These are phyloP conservation scores for Colletotrichum sp. DNA, from an alignment of 2,329 filamentous ascomycete species.

Conservation along the genomic window DNA sequence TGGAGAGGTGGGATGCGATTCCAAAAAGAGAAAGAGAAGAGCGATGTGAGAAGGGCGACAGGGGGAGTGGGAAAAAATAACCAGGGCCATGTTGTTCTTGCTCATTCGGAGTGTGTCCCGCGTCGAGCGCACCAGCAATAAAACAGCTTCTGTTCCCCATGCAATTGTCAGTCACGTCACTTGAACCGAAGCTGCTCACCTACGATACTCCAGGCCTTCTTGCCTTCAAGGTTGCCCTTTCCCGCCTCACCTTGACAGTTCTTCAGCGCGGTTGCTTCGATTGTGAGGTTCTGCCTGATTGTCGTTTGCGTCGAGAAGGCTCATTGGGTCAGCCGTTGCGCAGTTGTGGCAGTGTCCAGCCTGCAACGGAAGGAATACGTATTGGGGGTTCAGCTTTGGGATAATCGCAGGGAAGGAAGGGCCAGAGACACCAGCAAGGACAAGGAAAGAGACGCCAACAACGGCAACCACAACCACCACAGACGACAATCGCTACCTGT, in stretches of 20 bases:
- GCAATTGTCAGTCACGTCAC: background rate
- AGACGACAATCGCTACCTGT: background rate
- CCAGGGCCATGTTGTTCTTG: constrained; percentile 4
- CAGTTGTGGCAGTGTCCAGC: background rate
- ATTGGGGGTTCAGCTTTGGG: background rate
- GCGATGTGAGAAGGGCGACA: background rate
- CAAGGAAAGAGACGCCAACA: background rate
- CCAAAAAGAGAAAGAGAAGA: constrained; percentile 17
- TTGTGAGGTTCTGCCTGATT: background rate
- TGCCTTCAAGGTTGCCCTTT: background rate
- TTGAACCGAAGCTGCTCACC: constrained; percentile 6
- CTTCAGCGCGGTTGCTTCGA: background rate
- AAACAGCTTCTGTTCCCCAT: background rate
- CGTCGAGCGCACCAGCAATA: constrained; percentile 10
- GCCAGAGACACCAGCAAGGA: background rate
- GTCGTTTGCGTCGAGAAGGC: background rate
- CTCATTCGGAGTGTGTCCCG: constrained; percentile 3
- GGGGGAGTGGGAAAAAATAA: constrained; percentile 2
- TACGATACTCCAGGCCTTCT: background rate
- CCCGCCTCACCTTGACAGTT: background rate
- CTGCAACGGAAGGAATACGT: background rate
- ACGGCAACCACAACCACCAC: background rate
- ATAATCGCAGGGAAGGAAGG: background rate
- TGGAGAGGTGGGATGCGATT: constrained; percentile 14
- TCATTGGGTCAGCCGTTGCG: background rate